phyloP scores from a whole-genome alignment of 2,329 filamentous ascomycete genomes.

The Paraphaeosphaeria sporulosa region DNA sequence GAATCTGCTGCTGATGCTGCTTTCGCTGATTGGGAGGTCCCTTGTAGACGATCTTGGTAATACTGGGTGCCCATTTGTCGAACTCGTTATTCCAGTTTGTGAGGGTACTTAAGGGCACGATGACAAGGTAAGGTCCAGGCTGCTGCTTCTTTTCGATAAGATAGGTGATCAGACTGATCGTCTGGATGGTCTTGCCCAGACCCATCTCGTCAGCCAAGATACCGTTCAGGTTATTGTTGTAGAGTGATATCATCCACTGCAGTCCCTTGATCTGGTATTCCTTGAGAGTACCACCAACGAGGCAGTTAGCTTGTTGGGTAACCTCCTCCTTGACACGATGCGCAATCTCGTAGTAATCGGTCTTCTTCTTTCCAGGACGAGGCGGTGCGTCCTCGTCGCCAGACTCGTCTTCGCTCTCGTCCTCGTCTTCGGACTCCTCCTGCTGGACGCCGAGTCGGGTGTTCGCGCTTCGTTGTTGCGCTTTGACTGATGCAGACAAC shows the following conservation, averaged over 20 bases:
- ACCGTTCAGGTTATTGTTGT: conserved; percentile 99
- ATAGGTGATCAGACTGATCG: conserved; percentile 96
- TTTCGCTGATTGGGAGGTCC: conserved; percentile 89
- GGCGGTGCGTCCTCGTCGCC: conserved; percentile 71
- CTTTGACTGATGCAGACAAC: conserved; percentile 91
- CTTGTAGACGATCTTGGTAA: conserved; percentile 93
- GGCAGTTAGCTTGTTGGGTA: conserved; percentile 78
- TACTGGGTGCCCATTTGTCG: conserved; percentile 95
- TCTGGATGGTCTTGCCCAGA: conserved; percentile 99
- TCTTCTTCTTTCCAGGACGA: conserved; percentile 74
- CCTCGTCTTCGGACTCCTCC: conserved; percentile 57
- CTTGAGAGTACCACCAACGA: conserved; percentile 92
- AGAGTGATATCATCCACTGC: conserved; percentile 99
- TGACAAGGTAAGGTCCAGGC: conserved; percentile 90
- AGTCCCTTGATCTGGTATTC: conserved; percentile 99
- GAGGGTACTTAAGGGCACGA: conserved; percentile 93
- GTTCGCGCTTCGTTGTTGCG: conserved; percentile 84
- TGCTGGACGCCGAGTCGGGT: conserved; percentile 72
- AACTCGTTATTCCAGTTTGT: conserved; percentile 99
- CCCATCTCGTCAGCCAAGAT: conserved; percentile 99
- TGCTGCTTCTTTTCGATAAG: conserved; percentile 96
- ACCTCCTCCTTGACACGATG: conserved; percentile 96
- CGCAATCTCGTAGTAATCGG: conserved; percentile 98
- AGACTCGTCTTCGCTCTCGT: conserved; percentile 70
- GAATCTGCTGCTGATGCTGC: conserved; percentile 90